Percentiles rank a stretch among this genome's conserved stretches.
Evolutionary conservation across 2,329 filamentous ascomycete species (phyloP).

Genomic region (Thelonectria blattea): DNA sequence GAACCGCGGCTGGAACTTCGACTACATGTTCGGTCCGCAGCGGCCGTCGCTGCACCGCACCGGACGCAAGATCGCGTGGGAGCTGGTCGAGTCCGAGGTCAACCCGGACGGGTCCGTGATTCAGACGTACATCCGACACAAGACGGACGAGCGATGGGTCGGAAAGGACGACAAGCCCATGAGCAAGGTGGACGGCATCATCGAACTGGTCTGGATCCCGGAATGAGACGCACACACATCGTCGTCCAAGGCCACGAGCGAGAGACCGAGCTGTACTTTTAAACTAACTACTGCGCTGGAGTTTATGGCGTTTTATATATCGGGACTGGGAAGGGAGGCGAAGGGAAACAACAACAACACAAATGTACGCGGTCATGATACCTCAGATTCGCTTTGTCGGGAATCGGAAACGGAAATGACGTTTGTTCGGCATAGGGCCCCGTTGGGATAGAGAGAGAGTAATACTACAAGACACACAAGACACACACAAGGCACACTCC

Average conservation of each 20-base stretch:
- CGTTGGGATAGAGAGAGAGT: not conserved
- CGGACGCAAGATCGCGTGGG: slow-evolving; percentile 60
- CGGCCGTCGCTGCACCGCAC: slow-evolving; percentile 54
- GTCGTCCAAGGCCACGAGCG: too few relatives aligned
- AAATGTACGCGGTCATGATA: not conserved
- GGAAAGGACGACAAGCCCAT: slow-evolving; percentile 53
- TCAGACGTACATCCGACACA: slow-evolving; percentile 60
- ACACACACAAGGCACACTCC: too few relatives aligned
- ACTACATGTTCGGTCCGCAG: slow-evolving; percentile 59
- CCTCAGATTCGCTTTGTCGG: not conserved
- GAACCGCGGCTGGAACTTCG: slow-evolving; percentile 57
- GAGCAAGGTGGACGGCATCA: slow-evolving; percentile 59
- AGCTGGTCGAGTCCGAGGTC: slow-evolving; percentile 56
- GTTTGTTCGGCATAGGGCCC: not conserved
- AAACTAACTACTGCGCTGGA: slow-evolving; percentile 6
- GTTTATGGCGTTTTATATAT: slow-evolving; percentile 10
- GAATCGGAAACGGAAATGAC: not conserved
- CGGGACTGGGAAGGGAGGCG: not conserved
- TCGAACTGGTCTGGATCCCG: slow-evolving; percentile 64
- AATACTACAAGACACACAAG: not conserved
- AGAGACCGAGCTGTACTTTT: not conserved
- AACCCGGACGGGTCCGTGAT: slow-evolving; percentile 56
- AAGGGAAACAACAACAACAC: not conserved
- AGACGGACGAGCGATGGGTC: slow-evolving; percentile 60
- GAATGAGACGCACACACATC: slow-evolving; percentile 23